A percentile compares a stretch with the other conserved stretches of the same genome.
These are phyloP conservation scores for Trametes sanguinea DNA, from an alignment of 768 basidiomycete species.

Conservation along the genomic window DNA sequence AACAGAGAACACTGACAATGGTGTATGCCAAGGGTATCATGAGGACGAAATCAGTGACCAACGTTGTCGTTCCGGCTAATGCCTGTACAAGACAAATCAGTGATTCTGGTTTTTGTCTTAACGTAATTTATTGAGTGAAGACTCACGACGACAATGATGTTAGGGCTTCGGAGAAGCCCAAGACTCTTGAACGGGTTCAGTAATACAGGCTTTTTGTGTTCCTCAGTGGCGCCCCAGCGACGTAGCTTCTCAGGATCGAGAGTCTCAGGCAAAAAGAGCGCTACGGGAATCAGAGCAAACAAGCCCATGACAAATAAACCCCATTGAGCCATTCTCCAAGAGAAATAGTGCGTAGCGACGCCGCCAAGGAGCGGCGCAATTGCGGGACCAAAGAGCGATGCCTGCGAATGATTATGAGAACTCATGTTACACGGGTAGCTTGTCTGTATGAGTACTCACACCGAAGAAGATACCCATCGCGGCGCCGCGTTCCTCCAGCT, in stretches of 20 bases:
- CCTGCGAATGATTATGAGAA: conserved; percentile 34
- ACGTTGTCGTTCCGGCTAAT: conserved; percentile 38
- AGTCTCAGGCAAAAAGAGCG: conserved; percentile 63
- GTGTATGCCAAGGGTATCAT: conserved; percentile 67
- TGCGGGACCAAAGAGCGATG: conserved; percentile 57
- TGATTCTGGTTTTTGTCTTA: too few relatives aligned
- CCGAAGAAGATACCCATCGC: conserved; percentile 63
- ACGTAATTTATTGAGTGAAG: too few relatives aligned
- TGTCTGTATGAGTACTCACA: conserved; percentile 33
- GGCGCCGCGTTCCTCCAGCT: conserved; percentile 58
- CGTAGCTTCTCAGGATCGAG: conserved; percentile 54
- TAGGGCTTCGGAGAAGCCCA: conserved; percentile 57
- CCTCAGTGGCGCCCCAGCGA: conserved; percentile 38
- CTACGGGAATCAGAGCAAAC: conserved; percentile 42
- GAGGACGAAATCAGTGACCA: conserved; percentile 40
- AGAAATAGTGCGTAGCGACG: conserved; percentile 56
- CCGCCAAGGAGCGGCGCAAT: conserved; percentile 64
- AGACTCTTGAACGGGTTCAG: conserved; percentile 63
- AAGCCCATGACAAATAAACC: conserved; percentile 44
- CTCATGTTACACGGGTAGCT: too few relatives aligned
- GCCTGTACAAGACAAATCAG: conserved; percentile 30
- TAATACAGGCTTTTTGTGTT: conserved; percentile 34
- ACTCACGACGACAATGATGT: conserved; percentile 54
- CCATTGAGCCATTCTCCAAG: conserved; percentile 65
- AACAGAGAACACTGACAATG: conserved; percentile 45